Base-by-base conservation (phyloP, 805 yeast genomes). In the Lachancea sp. region DNA sequence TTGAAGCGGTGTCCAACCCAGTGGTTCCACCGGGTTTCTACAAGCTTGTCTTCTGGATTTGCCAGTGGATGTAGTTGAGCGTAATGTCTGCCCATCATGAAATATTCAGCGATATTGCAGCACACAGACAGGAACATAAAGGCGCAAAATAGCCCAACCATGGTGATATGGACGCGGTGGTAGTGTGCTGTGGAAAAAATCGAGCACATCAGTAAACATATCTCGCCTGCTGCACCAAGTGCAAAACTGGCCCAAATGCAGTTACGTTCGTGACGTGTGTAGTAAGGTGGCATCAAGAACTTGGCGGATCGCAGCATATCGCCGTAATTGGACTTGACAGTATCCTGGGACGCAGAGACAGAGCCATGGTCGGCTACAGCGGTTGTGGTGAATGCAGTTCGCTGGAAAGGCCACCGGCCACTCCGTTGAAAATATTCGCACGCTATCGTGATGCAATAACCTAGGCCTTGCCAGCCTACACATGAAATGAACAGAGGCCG, bases 401-500 rank as follows among this genome's bases (percentile, higher is more conserved):
- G 27, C 40, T 42, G 48, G 48, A 48, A 52, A 8, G 58, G 70
- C 57, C 81, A 72, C 15, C 75, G 76, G 11, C 68, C 67, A 27
- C 73, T 73, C 31, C 96, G 70, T 33, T 86, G 74, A 48, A 68
- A 70, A 51, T 75, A 77, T 58, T 86, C 95, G 51, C 79, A 69
- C 4, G 77, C 62, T 26, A 85, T 64, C 1, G 89, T 73, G 31
- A 85, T 70, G 31, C 79, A 78, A 51, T 78, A 85, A 53, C 85
- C 79, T 3, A 85, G 66, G 12, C 89, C 95, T 66, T 88, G 95
- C 59, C 80, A 72, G 0, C 82, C 86, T 1, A 86, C 71, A 55
- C 95, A 82, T 15, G 83, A 67, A 32, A 90, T 87, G 64, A 91
- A 91, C 17, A 90, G 65, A 1, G 95, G 95, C 60, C 89, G 85